Base-by-base conservation (phyloP, 352 stramenopile species). In the Pythium aristosporum region DNA sequence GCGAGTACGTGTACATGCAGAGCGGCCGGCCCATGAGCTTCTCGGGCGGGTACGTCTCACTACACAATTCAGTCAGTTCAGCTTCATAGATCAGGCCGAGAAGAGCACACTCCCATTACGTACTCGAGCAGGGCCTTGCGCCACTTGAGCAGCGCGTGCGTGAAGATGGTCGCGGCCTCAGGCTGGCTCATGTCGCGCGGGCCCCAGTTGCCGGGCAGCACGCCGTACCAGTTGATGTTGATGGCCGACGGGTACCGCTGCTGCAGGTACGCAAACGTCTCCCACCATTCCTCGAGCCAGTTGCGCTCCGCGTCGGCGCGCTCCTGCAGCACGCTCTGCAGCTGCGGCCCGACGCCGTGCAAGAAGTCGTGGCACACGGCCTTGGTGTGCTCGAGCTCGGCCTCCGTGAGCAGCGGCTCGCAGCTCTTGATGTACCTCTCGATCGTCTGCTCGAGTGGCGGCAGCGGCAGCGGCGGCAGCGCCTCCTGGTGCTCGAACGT, bases 221-320 rank as follows among this genome's bases (percentile, higher is more conserved):
- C 92, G 72, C 97, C 97, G 77, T 98, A 99, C 87, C 98, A 99
- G 61, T 96, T 98, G 62, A 99, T 95, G 72, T 99, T 99, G 69
- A 99, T 94, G 20, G 97, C 92, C 41, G 96, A 96, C 51, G 96
- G 94, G 72, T 99, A 98, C 20, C 87, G 82, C 64, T 85, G 88
- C 71, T 98, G 89, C 59, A 99, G 65, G 80, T 99, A 99, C 61
- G 89, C 96, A 37, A 98, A 88, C 3, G 93, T 96, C 76, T 99
- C 97, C 96, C 96, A 99, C 96, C 96, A 99, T 48, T 98, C 79
- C 67, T 98, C 87, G 53, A 96, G 66, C 88, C 88, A 96, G 68
- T 96, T 96, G 65, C 83, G 84, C 71, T 94, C 85, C 57, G 77
- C 79, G 66, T 89, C 80, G 21, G 87, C 88, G 21, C 86, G 82